phyloP scores from a whole-genome alignment of 129 eudicot genomes.

The Rutidosis leptorrhynchoides region DNA sequence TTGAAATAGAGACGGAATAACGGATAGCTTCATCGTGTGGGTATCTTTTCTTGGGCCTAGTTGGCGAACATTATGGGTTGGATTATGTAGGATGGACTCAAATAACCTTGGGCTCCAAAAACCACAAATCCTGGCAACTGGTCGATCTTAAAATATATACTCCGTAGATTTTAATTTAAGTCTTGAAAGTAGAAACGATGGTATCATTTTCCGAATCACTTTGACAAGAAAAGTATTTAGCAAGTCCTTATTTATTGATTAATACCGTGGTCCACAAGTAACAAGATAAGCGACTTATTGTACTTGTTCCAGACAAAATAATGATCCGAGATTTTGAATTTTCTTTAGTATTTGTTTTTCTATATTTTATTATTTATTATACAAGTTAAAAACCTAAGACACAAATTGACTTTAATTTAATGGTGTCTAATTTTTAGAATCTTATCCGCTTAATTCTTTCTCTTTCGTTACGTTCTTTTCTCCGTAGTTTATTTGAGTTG shows the following conservation, averaged over 20 bases:
- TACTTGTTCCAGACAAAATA: background rate
- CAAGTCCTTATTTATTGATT: background rate
- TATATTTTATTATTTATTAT: background rate
- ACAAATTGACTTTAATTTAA: conserved; percentile 1
- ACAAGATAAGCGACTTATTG: background rate
- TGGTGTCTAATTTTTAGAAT: conserved; percentile 21
- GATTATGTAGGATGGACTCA: too few species aligned
- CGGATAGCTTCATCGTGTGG: too few species aligned
- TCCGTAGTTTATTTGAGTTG: background rate
- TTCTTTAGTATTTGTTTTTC: background rate
- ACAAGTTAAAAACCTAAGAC: background rate
- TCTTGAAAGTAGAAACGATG: background rate
- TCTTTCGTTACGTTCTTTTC: conserved; percentile 13
- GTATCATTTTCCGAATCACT: background rate
- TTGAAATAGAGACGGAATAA: too few species aligned
- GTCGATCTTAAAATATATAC: too few species aligned
- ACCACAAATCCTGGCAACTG: too few species aligned
- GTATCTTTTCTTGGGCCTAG: too few species aligned
- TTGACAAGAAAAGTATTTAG: conserved; percentile 16
- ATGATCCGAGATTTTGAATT: background rate
- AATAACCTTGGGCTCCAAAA: too few species aligned
- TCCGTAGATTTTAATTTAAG: too few species aligned
- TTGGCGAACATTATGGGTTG: too few species aligned
- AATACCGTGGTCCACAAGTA: conserved; percentile 8
- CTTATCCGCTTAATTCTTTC: conserved; percentile 16